Percentiles rank a stretch among this genome's conserved stretches.
Conservation (phyloP, 345 rosid genomes). For the Angophora floribunda region DNA sequence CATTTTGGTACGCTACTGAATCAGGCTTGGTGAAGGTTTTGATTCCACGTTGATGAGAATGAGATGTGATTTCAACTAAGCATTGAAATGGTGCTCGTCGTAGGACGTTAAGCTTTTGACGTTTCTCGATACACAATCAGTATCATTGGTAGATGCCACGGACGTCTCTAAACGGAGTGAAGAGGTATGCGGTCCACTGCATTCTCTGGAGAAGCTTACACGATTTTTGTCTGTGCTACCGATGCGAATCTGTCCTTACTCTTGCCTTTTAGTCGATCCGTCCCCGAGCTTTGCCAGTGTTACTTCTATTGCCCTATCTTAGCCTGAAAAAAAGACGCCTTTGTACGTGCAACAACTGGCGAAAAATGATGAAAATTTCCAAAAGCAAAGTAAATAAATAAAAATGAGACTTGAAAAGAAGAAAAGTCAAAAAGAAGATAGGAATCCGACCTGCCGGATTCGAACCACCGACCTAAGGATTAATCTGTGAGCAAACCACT, state of each 20-base stretch:
- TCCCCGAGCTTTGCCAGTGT: no score
- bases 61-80: fast-evolving
- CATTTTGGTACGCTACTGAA: not conserved
- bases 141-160: not conserved
- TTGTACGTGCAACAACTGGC: no score
- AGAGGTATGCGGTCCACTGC: no score
- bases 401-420: not conserved
- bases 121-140: not conserved
- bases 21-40: not conserved
- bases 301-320: no score
- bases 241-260: no score
- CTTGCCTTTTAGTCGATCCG: no score
- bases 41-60: not conserved
- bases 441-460: constrained; percentile 40
- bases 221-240: no score
- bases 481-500: constrained; percentile 12
- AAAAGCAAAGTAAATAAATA: no score
- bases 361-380: not conserved
- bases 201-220: no score
- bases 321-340: no score
- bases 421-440: fast-evolving
- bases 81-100: not conserved
- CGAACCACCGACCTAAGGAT: constrained; percentile 47
- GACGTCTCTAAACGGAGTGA: no score
- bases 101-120: not conserved